Evolutionary conservation across 345 rosid species (phyloP).

Genomic region (Diplotaxis tenuifolia): DNA sequence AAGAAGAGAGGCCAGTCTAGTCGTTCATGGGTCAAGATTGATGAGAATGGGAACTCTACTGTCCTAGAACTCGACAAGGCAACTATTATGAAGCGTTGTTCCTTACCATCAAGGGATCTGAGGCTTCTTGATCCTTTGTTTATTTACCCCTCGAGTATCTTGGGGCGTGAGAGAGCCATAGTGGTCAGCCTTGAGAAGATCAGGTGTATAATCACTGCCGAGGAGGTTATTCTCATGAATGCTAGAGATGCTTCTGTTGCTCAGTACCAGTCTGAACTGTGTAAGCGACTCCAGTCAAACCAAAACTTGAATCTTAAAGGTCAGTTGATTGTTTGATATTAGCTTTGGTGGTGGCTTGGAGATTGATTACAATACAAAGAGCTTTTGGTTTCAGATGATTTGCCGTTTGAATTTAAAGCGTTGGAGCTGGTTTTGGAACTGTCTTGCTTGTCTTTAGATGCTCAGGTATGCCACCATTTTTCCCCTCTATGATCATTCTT

Average conservation of each 20-base stretch:
- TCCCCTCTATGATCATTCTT: not conserved
- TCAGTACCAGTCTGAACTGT: slow-evolving; percentile 71
- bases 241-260: slow-evolving; percentile 72
- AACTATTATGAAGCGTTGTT: slow-evolving; percentile 88
- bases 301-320: slow-evolving; percentile 61
- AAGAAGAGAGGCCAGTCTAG: slow-evolving; percentile 89
- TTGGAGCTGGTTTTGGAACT: slow-evolving; percentile 90
- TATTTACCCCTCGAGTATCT: slow-evolving; percentile 83
- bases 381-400: slow-evolving; percentile 66
- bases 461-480: slow-evolving; percentile 54
- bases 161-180: slow-evolving; percentile 93
- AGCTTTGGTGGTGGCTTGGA: not conserved
- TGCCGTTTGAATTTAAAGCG: slow-evolving; percentile 93
- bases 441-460: slow-evolving; percentile 84
- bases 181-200: slow-evolving; percentile 91
- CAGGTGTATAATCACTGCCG: slow-evolving; percentile 90
- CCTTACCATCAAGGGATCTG: slow-evolving; percentile 87
- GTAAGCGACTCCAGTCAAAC: slow-evolving; percentile 72
- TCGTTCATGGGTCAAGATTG: slow-evolving; percentile 94
- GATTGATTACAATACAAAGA: slow-evolving; percentile 20
- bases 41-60: slow-evolving; percentile 59
- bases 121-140: slow-evolving; percentile 94
- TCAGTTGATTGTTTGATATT: not conserved
- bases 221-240: slow-evolving; percentile 91
- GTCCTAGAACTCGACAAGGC: slow-evolving; percentile 80